Evolutionary conservation across 1,139 yeast species (phyloP).

Genomic region (Entelexis paramagnoliae): DNA sequence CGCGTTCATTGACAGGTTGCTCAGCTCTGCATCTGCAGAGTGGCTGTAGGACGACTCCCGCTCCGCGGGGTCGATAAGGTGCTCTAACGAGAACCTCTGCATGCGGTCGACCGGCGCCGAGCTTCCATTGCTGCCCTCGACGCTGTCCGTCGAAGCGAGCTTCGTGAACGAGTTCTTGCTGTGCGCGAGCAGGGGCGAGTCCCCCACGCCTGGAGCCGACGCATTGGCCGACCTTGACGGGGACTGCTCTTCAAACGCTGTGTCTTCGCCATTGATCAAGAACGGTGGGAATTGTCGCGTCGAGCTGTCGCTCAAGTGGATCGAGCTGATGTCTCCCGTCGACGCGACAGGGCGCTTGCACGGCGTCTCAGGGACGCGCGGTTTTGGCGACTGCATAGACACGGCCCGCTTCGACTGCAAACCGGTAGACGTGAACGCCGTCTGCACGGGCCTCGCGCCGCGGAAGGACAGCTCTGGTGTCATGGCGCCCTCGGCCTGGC

Average conservation of each 20-base stretch:
- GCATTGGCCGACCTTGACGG: not conserved
- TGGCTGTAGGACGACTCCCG: not conserved
- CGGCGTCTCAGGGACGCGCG: constrained; percentile 61
- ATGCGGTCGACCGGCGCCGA: constrained; percentile 20
- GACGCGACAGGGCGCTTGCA: constrained; percentile 45
- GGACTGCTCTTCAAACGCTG: not conserved
- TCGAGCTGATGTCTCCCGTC: not conserved
- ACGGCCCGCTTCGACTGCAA: constrained; percentile 50
- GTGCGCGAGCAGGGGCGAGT: constrained; percentile 18
- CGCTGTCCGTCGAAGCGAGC: not conserved
- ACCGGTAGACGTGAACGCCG: constrained; percentile 73
- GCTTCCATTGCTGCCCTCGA: not conserved
- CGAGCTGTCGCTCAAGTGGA: not conserved
- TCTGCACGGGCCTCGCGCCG: constrained; percentile 71
- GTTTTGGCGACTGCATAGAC: constrained; percentile 15
- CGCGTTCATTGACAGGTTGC: not conserved
- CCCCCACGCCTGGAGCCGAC: not conserved
- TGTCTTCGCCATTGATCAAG: not conserved
- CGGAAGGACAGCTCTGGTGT: constrained; percentile 46
- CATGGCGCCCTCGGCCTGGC: constrained; percentile 5
- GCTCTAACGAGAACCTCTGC: constrained; percentile 17
- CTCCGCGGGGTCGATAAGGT: constrained; percentile 1
- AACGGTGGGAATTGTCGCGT: constrained; percentile 4
- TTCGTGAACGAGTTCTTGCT: constrained; percentile 1
- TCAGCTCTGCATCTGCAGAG: not conserved